Conservation (phyloP, 331 rosid genomes). For the Malus hybrid region DNA sequence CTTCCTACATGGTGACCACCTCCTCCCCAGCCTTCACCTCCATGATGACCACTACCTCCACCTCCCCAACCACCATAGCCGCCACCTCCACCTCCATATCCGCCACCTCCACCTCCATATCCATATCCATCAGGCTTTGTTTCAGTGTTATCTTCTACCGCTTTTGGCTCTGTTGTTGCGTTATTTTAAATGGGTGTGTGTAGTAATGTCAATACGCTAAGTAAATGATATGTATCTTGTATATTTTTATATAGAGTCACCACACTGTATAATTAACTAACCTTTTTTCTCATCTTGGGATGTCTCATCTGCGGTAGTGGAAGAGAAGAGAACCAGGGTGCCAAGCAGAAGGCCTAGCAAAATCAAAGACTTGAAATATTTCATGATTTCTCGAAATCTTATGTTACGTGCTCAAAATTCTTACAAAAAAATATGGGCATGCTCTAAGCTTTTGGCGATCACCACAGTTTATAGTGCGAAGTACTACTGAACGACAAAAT, state of each 20-base stretch:
- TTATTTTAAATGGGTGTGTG: background rate
- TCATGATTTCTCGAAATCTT: background rate
- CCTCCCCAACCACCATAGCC: background rate
- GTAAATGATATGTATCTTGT: background rate
- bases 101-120: background rate
- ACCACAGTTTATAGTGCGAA: background rate
- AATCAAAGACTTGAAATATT: background rate
- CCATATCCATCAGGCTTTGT: background rate
- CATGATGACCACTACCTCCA: background rate
- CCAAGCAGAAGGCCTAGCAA: slow-evolving; percentile 4
- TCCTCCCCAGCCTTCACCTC: background rate
- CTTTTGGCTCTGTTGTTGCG: background rate
- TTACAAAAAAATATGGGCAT: background rate
- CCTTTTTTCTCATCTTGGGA: slow-evolving; percentile 6
- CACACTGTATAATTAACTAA: background rate
- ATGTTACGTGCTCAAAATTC: background rate
- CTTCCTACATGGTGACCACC: background rate
- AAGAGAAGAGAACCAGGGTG: background rate
- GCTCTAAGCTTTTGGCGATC: background rate
- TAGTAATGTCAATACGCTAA: background rate
- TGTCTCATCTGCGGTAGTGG: background rate
- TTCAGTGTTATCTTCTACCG: background rate
- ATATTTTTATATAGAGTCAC: background rate
- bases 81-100: too few relatives aligned
- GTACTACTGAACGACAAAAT: background rate